Evolutionary conservation across 2,329 filamentous ascomycete genomes (phyloP).

Genomic region (Xylaria sp.): DNA sequence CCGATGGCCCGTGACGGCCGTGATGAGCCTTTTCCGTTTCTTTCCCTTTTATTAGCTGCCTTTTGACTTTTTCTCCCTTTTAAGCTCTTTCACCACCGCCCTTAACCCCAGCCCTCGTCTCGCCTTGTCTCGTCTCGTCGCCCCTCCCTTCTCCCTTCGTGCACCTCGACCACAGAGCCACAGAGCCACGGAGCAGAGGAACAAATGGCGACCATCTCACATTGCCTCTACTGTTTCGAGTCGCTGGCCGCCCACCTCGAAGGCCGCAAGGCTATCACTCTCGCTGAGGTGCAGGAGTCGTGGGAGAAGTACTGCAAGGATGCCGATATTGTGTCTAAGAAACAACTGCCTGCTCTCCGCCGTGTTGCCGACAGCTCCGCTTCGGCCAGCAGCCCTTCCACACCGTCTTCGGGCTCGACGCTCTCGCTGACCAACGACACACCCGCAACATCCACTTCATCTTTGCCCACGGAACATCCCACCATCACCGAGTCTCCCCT

Average conservation of each 20-base stretch:
- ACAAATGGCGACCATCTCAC: conserved; percentile 83
- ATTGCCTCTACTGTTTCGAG: conserved; percentile 96
- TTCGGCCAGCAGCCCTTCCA: conserved; percentile 44
- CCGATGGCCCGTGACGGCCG: not conserved
- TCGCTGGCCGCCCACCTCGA: conserved; percentile 79
- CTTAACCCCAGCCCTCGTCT: not conserved
- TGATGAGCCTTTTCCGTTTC: conserved; percentile 1
- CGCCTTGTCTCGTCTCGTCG: not conserved
- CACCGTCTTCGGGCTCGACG: conserved; percentile 46
- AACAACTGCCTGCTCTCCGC: conserved; percentile 45
- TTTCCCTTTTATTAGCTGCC: conserved; percentile 6
- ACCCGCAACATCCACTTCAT: conserved; percentile 57
- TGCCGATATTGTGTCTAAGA: conserved; percentile 41
- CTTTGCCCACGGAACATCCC: conserved; percentile 48
- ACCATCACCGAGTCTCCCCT: conserved; percentile 71
- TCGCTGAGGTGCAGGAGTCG: conserved; percentile 75
- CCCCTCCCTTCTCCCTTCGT: not conserved
- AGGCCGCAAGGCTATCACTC: conserved; percentile 70
- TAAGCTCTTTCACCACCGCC: not conserved
- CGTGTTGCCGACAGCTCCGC: conserved; percentile 42
- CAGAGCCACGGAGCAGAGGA: not conserved
- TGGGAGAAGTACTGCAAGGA: conserved; percentile 59
- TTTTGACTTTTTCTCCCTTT: not conserved
- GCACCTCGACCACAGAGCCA: not conserved
- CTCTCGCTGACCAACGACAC: conserved; percentile 54